Percentiles rank a stretch among this genome's conserved stretches.
Conservation (phyloP, 495 filamentous ascomycete species). For the Annulohypoxylon nitens region DNA sequence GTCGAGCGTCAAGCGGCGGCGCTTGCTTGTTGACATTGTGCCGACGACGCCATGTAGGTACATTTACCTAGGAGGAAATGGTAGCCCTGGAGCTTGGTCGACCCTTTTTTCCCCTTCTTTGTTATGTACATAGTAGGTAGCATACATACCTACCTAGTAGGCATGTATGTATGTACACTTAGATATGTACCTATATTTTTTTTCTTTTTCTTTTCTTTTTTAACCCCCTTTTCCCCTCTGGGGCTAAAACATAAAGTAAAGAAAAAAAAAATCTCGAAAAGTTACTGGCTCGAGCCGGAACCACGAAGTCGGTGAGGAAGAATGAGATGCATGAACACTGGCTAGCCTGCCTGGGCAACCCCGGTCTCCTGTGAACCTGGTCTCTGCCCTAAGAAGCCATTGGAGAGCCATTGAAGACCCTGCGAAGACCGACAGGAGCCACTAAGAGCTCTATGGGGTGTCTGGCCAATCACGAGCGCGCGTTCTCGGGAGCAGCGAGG, state of each 20-base stretch:
- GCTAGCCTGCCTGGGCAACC: conserved; percentile 55
- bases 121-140: background rate
- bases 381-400: conserved; percentile 58
- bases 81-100: conserved; percentile 1
- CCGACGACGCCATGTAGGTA: conserved; percentile 8
- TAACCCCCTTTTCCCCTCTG: conserved; percentile 22
- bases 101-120: conserved; percentile 11
- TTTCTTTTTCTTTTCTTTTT: conserved; percentile 9
- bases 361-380: conserved; percentile 51
- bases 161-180: no score
- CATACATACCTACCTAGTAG: no score
- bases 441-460: conserved; percentile 46
- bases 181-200: background rate
- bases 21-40: conserved; percentile 18
- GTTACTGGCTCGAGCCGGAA: conserved; percentile 65
- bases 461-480: conserved; percentile 44
- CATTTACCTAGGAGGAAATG: background rate
- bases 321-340: conserved; percentile 71
- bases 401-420: conserved; percentile 47
- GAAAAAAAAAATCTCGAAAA: conserved; percentile 26
- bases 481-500: conserved; percentile 51
- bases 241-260: conserved; percentile 25
- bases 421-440: conserved; percentile 53
- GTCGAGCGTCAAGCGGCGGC: conserved; percentile 10
- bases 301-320: conserved; percentile 71